Conservation (phyloP, 306 rosid genomes). For the Pyrus communis region DNA sequence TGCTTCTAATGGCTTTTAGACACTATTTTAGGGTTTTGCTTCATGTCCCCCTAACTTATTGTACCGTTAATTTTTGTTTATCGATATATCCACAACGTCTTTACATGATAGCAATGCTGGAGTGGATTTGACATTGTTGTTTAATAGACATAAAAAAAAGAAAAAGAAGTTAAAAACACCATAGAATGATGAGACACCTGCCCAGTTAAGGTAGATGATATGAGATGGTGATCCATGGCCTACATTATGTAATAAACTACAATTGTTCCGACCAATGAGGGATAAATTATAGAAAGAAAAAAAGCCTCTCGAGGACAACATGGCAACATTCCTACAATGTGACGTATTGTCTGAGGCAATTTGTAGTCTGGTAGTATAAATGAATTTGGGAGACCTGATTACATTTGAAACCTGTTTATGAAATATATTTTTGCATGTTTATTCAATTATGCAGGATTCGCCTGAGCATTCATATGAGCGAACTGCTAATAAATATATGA, state of each 20-base stretch:
- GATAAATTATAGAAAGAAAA: neutral
- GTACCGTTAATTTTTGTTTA: neutral
- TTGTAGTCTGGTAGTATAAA: neutral
- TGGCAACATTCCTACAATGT: neutral
- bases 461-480: conserved; percentile 57
- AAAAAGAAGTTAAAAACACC: too few relatives aligned
- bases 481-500: conserved; percentile 29
- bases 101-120: too few relatives aligned
- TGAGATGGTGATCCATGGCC: neutral
- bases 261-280: neutral
- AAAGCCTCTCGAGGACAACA: neutral
- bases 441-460: conserved; percentile 43
- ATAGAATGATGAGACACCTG: neutral
- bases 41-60: neutral
- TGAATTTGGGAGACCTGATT: neutral
- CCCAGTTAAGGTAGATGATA: neutral
- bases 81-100: too few relatives aligned
- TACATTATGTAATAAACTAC: neutral
- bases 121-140: too few relatives aligned
- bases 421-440: neutral
- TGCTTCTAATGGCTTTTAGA: neutral
- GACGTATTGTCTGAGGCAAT: neutral
- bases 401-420: neutral
- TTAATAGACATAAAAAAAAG: too few relatives aligned
- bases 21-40: neutral